Conservation (phyloP, 768 basidiomycete genomes). For the Suillus subaureus region DNA sequence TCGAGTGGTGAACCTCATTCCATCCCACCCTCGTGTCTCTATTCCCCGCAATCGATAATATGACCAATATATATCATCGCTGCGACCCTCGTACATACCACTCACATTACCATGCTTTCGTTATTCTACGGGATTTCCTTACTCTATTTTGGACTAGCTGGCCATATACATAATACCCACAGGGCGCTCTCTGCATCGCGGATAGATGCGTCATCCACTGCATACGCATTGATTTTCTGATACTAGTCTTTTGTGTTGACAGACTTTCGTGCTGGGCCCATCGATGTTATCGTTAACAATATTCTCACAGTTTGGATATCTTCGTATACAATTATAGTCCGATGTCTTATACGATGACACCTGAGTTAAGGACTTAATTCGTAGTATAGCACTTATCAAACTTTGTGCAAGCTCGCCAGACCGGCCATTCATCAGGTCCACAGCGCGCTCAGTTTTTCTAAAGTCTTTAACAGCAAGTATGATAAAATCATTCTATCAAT, state of each 20-base stretch:
- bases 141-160: slow-evolving; percentile 2
- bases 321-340: not conserved
- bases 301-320: not conserved
- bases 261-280: not conserved
- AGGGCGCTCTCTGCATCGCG: not conserved
- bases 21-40: not conserved
- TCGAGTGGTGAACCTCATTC: not conserved
- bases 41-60: not conserved
- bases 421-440: not conserved
- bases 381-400: not conserved
- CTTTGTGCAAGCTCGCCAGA: not conserved
- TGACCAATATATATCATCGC: not conserved
- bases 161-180: not conserved
- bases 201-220: not conserved
- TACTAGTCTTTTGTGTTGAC: not conserved
- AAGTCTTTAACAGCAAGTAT: not conserved
- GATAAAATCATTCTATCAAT: not conserved
- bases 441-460: not conserved
- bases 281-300: not conserved
- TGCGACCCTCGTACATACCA: not conserved
- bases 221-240: not conserved
- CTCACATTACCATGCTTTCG: not conserved
- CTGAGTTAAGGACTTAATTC: not conserved
- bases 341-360: not conserved
- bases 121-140: not conserved